Percentiles rank a stretch among this genome's conserved stretches.
phyloP scores from a whole-genome alignment of 2,329 filamentous ascomycete species.

The Malbranchea cinnamomea region DNA sequence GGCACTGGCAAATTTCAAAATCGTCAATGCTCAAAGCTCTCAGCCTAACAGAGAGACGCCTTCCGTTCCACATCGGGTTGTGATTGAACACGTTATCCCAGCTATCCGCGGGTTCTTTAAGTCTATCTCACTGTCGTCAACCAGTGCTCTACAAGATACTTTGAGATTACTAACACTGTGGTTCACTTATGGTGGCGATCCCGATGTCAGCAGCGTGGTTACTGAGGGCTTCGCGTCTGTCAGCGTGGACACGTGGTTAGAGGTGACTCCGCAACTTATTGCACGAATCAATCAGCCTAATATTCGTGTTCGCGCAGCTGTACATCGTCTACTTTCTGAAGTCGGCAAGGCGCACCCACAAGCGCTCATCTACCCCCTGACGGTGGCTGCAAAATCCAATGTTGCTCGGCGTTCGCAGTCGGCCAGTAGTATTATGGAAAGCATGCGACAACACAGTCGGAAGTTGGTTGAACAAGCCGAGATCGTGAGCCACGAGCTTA shows the following conservation, averaged over 20 bases:
- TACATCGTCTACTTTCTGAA: conserved; percentile 83
- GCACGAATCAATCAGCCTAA: conserved; percentile 96
- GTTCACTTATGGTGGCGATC: conserved; percentile 83
- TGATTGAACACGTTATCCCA: conserved; percentile 82
- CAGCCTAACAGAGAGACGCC: conserved; percentile 44
- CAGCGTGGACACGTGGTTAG: conserved; percentile 94
- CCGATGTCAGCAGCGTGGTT: conserved; percentile 76
- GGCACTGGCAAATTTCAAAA: conserved; percentile 96
- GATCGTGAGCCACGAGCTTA: conserved; percentile 87
- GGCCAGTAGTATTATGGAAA: conserved; percentile 90
- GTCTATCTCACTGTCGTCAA: conserved; percentile 81
- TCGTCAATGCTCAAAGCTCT: conserved; percentile 67
- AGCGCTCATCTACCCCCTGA: conserved; percentile 89
- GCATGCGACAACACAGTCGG: conserved; percentile 88
- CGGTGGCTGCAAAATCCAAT: conserved; percentile 95
- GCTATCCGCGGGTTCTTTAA: conserved; percentile 95
- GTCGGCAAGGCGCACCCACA: conserved; percentile 91
- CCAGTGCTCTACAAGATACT: conserved; percentile 90
- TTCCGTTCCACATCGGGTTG: conserved; percentile 48
- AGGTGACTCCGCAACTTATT: conserved; percentile 94
- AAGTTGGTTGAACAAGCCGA: conserved; percentile 90
- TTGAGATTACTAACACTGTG: conserved; percentile 83
- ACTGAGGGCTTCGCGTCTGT: conserved; percentile 83
- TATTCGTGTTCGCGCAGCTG: conserved; percentile 68
- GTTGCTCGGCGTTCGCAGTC: conserved; percentile 72